These are phyloP conservation scores for Paramecium pentaurelia DNA, from an alignment of 73 alveolate species.

Conservation along the genomic window DNA sequence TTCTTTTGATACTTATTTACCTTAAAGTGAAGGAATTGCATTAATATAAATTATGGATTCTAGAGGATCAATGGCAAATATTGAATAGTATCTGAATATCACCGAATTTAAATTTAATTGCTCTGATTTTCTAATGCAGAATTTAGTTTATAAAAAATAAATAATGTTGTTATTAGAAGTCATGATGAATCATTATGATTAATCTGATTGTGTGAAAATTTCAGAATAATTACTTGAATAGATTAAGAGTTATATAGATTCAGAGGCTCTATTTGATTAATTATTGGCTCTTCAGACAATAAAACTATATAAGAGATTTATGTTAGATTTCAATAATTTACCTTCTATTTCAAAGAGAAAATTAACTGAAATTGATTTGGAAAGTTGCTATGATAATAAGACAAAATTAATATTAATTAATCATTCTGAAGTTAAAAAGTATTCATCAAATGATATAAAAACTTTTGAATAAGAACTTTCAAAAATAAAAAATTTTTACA, in stretches of 20 bases:
- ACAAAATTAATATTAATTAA: not conserved
- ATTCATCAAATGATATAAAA: not conserved
- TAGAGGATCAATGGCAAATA: not conserved
- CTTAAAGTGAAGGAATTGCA: not conserved
- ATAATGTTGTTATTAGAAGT: not conserved
- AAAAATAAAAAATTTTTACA: too few relatives aligned
- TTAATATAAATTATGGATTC: not conserved
- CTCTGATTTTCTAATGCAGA: not conserved
- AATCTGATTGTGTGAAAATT: not conserved
- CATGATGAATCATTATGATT: not conserved
- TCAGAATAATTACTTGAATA: too few relatives aligned
- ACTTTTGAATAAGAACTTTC: not conserved
- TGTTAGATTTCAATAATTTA: too few relatives aligned
- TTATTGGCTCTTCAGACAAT: not conserved
- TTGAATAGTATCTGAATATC: too few relatives aligned
- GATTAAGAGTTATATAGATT: not conserved
- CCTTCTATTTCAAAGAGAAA: not conserved
- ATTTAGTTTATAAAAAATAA: too few relatives aligned
- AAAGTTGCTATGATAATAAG: not conserved
- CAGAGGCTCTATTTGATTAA: not conserved
- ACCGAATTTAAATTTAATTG: not conserved
- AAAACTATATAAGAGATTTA: not conserved
- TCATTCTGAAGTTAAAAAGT: too few relatives aligned
- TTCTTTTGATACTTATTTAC: not conserved
- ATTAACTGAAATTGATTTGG: not conserved